Evolutionary conservation across 148 eudicot genomes (phyloP).

Genomic region (Silene uniflora): DNA sequence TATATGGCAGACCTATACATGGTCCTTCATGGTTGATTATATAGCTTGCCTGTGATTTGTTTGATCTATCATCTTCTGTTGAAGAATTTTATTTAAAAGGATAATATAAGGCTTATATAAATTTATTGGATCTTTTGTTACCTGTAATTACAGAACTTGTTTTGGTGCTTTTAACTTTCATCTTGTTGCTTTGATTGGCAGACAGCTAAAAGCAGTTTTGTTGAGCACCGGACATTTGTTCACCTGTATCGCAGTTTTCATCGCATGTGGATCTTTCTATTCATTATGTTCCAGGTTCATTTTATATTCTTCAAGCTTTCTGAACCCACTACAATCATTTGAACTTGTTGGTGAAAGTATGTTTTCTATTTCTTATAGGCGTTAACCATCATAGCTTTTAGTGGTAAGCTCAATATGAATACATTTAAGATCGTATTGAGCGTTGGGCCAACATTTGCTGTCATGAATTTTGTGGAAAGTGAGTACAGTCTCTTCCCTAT

Average conservation of each 20-base stretch:
- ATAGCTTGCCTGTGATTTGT: background rate
- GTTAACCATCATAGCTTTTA: conserved; percentile 78
- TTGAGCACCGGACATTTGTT: conserved; percentile 93
- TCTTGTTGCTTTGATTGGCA: conserved; percentile 29
- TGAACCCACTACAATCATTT: background rate
- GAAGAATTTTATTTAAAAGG: background rate
- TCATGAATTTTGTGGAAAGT: conserved; percentile 90
- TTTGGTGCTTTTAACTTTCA: background rate
- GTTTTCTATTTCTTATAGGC: conserved; percentile 36
- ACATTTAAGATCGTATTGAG: conserved; percentile 69
- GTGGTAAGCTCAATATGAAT: conserved; percentile 45
- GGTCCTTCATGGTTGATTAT: background rate
- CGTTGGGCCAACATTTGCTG: conserved; percentile 79
- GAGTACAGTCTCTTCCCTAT: conserved; percentile 23
- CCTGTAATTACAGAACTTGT: background rate
- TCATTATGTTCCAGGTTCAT: conserved; percentile 90
- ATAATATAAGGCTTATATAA: background rate
- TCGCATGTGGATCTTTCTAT: conserved; percentile 96
- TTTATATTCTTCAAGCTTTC: background rate
- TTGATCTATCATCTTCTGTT: background rate
- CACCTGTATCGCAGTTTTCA: conserved; percentile 98
- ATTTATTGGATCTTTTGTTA: background rate
- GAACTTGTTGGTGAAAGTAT: conserved; percentile 3
- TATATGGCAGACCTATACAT: background rate
- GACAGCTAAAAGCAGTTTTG: conserved; percentile 96